Evolutionary conservation across 805 yeast genomes (phyloP).

Genomic region (Spathaspora hagerdaliae): DNA sequence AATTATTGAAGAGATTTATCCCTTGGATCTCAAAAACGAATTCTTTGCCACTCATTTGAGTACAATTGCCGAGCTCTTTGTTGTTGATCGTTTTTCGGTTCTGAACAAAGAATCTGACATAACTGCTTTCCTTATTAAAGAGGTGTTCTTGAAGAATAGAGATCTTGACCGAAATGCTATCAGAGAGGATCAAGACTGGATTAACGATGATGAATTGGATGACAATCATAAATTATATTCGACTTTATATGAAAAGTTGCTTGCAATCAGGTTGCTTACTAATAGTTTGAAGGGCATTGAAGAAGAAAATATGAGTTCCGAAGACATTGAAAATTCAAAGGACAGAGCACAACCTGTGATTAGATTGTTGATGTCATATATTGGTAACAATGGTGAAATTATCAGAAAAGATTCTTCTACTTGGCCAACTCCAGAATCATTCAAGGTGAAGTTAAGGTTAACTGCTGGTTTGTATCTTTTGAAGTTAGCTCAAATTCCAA

Average conservation of each 20-base stretch:
- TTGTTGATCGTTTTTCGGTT: constrained; percentile 43
- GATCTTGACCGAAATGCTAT: constrained; percentile 24
- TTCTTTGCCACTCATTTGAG: constrained; percentile 55
- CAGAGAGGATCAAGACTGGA: constrained; percentile 37
- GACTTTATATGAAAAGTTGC: constrained; percentile 44
- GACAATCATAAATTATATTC: constrained; percentile 14
- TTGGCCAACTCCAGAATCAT: constrained; percentile 60
- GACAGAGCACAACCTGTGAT: constrained; percentile 57
- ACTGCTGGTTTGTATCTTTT: constrained; percentile 64
- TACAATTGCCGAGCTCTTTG: constrained; percentile 55
- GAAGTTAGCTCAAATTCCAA: constrained; percentile 56
- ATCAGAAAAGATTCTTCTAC: constrained; percentile 40
- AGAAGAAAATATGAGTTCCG: constrained; percentile 13
- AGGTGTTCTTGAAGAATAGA: constrained; percentile 54
- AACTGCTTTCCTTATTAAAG: constrained; percentile 56
- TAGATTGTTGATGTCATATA: constrained; percentile 60
- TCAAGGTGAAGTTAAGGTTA: constrained; percentile 59
- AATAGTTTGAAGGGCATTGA: constrained; percentile 46
- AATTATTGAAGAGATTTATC: constrained; percentile 44
- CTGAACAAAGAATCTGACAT: constrained; percentile 55
- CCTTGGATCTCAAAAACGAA: constrained; percentile 37
- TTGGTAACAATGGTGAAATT: constrained; percentile 78
- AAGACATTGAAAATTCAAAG: constrained; percentile 32
- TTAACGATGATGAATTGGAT: constrained; percentile 41
- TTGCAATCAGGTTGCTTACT: constrained; percentile 52